These are phyloP conservation scores for Gossypium turneri DNA, from an alignment of 345 rosid species.

Conservation along the genomic window DNA sequence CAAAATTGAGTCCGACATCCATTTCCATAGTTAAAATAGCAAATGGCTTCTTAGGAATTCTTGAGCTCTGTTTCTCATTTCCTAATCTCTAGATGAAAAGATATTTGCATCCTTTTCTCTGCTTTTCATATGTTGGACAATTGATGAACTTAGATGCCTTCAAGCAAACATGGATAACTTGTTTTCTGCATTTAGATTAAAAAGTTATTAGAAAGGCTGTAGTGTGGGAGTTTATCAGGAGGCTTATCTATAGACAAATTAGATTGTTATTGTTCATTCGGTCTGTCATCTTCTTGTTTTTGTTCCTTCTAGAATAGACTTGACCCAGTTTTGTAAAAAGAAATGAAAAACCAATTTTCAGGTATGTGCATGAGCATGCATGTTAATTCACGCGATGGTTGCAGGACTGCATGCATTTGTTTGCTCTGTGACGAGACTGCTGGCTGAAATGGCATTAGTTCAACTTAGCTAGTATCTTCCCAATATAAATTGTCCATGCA, in stretches of 20 bases:
- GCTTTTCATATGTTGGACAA: neutral
- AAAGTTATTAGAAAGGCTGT: neutral
- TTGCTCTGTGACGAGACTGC: neutral
- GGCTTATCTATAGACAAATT: neutral
- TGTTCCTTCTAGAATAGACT: neutral
- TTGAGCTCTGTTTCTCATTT: neutral
- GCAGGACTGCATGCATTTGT: neutral
- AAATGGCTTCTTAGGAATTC: slow-evolving; percentile 9
- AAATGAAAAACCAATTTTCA: neutral
- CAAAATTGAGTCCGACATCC: slow-evolving; percentile 1
- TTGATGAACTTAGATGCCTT: neutral
- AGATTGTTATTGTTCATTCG: neutral
- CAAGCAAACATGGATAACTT: neutral
- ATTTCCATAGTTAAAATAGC: slow-evolving; percentile 1
- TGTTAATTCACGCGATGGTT: neutral
- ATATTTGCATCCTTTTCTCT: neutral
- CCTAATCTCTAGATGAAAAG: neutral
- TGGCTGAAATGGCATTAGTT: neutral
- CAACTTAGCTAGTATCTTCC: neutral
- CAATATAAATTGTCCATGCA: neutral
- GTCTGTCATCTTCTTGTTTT: neutral
- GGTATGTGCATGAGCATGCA: neutral
- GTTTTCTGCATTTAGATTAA: neutral
- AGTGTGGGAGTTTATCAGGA: neutral
- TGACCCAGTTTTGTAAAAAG: neutral